These are phyloP conservation scores for Pseudonectria foliicola DNA, from an alignment of 2,329 filamentous ascomycete species.

Conservation along the genomic window DNA sequence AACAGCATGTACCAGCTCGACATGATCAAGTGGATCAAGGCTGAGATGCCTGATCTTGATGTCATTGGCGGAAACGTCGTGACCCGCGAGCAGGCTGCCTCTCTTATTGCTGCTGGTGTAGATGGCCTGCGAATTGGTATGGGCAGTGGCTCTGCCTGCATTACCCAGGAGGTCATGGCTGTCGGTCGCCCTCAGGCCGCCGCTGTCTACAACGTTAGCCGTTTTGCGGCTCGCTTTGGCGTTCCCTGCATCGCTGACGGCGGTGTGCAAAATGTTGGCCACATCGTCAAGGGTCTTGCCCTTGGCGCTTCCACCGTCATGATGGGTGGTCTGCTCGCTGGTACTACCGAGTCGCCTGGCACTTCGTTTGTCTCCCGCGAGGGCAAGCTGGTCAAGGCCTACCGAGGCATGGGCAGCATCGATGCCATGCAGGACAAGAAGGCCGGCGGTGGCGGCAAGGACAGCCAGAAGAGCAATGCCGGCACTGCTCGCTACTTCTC, in stretches of 20 bases:
- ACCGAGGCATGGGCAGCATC: constrained; percentile 98
- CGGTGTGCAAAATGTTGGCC: constrained; percentile 95
- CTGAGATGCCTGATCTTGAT: constrained; percentile 75
- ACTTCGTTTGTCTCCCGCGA: constrained; percentile 94
- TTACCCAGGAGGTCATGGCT: constrained; percentile 99
- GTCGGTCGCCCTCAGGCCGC: constrained; percentile 94
- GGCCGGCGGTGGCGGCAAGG: constrained; percentile 66
- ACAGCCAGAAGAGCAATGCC: constrained; percentile 77
- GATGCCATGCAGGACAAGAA: constrained; percentile 99
- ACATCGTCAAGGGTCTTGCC: constrained; percentile 96
- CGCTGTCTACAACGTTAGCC: constrained; percentile 81
- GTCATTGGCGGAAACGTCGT: constrained; percentile 99
- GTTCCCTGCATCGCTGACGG: constrained; percentile 98
- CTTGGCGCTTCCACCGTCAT: constrained; percentile 93
- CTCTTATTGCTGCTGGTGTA: constrained; percentile 84
- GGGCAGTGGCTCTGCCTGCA: constrained; percentile 96
- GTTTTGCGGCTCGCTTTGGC: constrained; percentile 86
- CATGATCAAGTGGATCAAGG: constrained; percentile 96
- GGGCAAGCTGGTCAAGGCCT: constrained; percentile 97
- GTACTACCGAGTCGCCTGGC: constrained; percentile 94
- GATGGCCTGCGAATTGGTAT: constrained; percentile 98
- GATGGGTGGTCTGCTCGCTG: constrained; percentile 97
- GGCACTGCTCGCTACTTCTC: constrained; percentile 98
- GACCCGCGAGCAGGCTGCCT: constrained; percentile 90
- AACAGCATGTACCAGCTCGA: constrained; percentile 99